A percentile compares a stretch with the other conserved stretches of the same genome.
These are phyloP conservation scores for Lachnellula occidentalis DNA, from an alignment of 2,329 filamentous ascomycete species.

Conservation along the genomic window DNA sequence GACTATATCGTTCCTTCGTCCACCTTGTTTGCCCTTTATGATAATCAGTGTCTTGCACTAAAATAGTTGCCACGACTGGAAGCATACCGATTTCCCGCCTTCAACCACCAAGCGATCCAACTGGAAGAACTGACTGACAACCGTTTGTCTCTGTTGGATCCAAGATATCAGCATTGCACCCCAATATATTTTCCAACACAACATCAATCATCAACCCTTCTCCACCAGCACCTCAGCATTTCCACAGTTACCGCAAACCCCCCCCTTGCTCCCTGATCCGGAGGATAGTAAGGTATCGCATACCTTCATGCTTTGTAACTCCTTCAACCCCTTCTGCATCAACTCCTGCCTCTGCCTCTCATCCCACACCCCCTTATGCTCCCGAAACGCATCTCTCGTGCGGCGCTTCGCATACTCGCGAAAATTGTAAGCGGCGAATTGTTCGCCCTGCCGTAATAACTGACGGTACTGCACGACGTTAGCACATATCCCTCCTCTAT, in stretches of 20 bases:
- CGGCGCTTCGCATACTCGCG: slow-evolving; percentile 90
- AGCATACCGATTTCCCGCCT: slow-evolving; percentile 67
- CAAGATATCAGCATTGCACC: slow-evolving; percentile 13
- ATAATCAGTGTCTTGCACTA: slow-evolving; percentile 9
- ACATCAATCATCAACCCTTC: background rate
- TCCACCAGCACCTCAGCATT: background rate
- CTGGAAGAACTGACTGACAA: slow-evolving; percentile 93
- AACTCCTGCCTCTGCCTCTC: slow-evolving; percentile 76
- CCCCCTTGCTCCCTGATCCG: background rate
- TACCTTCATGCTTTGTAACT: slow-evolving; percentile 89
- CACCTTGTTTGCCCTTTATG: slow-evolving; percentile 62
- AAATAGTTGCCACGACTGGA: no score
- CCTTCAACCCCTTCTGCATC: slow-evolving; percentile 80
- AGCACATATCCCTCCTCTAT: background rate
- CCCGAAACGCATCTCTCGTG: slow-evolving; percentile 85
- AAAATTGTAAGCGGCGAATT: slow-evolving; percentile 96
- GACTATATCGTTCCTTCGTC: slow-evolving; percentile 59
- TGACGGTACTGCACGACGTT: slow-evolving; percentile 69
- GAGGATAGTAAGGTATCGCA: slow-evolving; percentile 24
- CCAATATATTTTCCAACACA: background rate
- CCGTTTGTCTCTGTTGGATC: slow-evolving; percentile 73
- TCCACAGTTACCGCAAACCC: background rate
- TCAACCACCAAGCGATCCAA: slow-evolving; percentile 89
- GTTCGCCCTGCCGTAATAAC: slow-evolving; percentile 75
- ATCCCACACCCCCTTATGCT: slow-evolving; percentile 69